Evolutionary conservation across 2,329 filamentous ascomycete species (phyloP).

Genomic region (Aureobasidium melanogenum): DNA sequence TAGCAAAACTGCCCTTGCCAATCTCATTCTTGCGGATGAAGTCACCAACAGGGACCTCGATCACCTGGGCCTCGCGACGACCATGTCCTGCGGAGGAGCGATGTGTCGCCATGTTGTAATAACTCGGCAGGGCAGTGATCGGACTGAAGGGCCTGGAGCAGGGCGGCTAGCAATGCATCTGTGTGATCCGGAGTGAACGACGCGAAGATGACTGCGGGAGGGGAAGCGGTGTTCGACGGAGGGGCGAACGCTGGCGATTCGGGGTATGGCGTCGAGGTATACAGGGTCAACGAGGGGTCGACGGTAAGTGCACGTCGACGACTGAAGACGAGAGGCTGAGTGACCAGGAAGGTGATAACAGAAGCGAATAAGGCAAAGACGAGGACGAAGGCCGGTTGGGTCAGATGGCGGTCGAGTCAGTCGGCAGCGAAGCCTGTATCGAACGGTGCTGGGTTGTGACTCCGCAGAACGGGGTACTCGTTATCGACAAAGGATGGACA

Average conservation of each 20-base stretch:
- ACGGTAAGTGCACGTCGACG: background rate
- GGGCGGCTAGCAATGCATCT: conserved; percentile 1
- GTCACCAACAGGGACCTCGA: conserved; percentile 52
- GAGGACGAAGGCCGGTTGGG: background rate
- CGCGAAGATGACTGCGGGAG: background rate
- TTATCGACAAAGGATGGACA: background rate
- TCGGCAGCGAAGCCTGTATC: conserved; percentile 6
- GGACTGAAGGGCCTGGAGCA: background rate
- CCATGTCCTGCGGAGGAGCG: conserved; percentile 1
- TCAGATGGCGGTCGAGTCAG: conserved; percentile 11
- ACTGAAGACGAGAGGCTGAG: background rate
- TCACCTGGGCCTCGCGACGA: background rate
- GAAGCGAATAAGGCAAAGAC: background rate
- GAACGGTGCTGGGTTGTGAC: conserved; percentile 3
- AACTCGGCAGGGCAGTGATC: background rate
- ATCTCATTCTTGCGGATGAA: conserved; percentile 84
- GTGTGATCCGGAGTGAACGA: background rate
- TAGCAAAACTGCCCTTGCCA: conserved; percentile 94
- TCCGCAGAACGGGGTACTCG: background rate
- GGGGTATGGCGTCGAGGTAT: background rate
- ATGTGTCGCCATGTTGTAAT: conserved; percentile 8
- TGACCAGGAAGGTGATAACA: background rate
- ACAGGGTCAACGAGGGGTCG: background rate
- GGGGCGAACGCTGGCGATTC: background rate
- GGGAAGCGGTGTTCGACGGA: background rate